A percentile compares a stretch with the other conserved stretches of the same genome.
Evolutionary conservation across 805 yeast species (phyloP).

Genomic region (Candida koratica): DNA sequence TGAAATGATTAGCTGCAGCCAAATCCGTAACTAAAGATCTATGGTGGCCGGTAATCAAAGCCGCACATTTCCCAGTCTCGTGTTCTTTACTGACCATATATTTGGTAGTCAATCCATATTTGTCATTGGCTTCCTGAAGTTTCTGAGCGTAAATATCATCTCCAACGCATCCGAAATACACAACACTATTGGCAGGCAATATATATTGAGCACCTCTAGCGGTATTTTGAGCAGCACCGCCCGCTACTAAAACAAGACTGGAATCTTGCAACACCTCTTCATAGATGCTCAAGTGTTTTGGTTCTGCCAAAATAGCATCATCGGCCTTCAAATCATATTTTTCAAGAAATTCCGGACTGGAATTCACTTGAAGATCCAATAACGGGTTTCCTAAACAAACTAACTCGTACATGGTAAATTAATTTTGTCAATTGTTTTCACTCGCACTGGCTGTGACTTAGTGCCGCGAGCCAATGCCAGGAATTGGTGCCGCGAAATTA

Average conservation of each 20-base stretch:
- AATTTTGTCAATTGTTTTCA: too few relatives aligned
- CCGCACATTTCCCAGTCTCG: slow-evolving; percentile 98
- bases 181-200: slow-evolving; percentile 75
- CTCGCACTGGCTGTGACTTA: slow-evolving; percentile 1
- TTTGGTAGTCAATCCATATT: slow-evolving; percentile 83
- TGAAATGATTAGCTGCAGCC: slow-evolving; percentile 97
- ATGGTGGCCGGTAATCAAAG: slow-evolving; percentile 79
- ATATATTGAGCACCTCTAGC: slow-evolving; percentile 97
- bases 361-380: slow-evolving; percentile 80
- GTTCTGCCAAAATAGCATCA: slow-evolving; percentile 89
- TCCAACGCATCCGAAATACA: slow-evolving; percentile 96
- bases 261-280: slow-evolving; percentile 65
- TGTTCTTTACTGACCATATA: slow-evolving; percentile 74
- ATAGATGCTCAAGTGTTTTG: slow-evolving; percentile 79
- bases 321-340: slow-evolving; percentile 84
- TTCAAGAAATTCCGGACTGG: slow-evolving; percentile 59
- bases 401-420: slow-evolving; percentile 65
- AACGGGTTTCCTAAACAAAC: slow-evolving; percentile 92
- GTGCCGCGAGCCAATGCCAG: not conserved
- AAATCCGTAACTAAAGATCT: slow-evolving; percentile 94
- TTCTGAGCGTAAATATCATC: slow-evolving; percentile 81
- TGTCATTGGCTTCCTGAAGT: slow-evolving; percentile 74
- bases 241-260: slow-evolving; percentile 76
- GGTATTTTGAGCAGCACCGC: slow-evolving; percentile 99
- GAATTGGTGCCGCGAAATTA: too few relatives aligned